Evolutionary conservation across 83 land plant species (phyloP).

Genomic region (Picea abies): DNA sequence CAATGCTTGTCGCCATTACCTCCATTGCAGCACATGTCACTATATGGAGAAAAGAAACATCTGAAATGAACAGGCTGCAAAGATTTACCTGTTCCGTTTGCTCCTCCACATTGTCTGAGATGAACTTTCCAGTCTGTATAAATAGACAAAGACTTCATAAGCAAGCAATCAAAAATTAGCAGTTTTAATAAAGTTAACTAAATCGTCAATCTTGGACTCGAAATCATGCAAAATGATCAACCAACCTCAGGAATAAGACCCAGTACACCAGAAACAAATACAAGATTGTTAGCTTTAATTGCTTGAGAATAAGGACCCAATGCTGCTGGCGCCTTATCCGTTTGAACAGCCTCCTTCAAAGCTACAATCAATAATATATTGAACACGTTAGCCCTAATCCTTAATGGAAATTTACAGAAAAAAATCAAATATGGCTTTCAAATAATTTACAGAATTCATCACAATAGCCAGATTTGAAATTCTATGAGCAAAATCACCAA

Average conservation of each 20-base stretch:
- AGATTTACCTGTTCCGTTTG: constrained; percentile 92
- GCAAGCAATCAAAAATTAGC: background rate
- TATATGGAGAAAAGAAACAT: background rate
- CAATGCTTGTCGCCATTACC: background rate
- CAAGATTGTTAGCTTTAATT: constrained; percentile 82
- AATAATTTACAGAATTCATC: constrained; percentile 1
- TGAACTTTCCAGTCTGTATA: constrained; percentile 88
- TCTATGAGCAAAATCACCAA: background rate
- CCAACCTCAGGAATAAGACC: constrained; percentile 95
- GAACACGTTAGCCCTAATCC: background rate
- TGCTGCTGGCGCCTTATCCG: constrained; percentile 98
- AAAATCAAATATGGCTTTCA: background rate
- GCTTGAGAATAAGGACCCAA: constrained; percentile 98
- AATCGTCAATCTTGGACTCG: background rate
- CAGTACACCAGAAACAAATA: constrained; percentile 88
- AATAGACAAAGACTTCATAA: background rate
- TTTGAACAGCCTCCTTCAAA: constrained; percentile 71
- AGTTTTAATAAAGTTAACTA: background rate
- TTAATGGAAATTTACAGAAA: background rate
- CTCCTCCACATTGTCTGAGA: constrained; percentile 81
- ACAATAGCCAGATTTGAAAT: background rate
- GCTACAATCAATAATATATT: constrained; percentile 3
- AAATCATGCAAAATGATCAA: constrained; percentile 5
- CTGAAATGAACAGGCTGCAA: background rate
- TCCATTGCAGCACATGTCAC: background rate